A percentile compares a stretch with the other conserved stretches of the same genome.
phyloP scores from a whole-genome alignment of 352 stramenopile genomes.

The Elongisporangium undulatum region DNA sequence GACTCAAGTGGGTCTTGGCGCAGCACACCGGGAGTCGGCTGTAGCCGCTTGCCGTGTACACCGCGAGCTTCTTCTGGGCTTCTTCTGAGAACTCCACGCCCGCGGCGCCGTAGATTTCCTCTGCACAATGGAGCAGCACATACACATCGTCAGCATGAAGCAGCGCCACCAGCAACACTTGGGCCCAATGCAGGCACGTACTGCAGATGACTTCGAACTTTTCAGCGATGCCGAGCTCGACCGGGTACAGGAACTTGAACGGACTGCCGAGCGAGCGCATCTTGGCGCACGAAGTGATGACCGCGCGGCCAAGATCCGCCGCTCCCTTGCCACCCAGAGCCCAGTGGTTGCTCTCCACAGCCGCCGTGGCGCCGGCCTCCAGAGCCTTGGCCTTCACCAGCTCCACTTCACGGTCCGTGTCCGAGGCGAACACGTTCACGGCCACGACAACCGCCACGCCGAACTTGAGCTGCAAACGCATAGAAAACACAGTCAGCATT shows the following conservation, averaged over 20 bases:
- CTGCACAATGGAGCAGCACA: slow-evolving; percentile 19
- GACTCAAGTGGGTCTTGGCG: slow-evolving; percentile 98
- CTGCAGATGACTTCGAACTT: slow-evolving; percentile 96
- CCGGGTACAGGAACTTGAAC: slow-evolving; percentile 96
- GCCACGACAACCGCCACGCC: slow-evolving; percentile 96
- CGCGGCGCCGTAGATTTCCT: slow-evolving; percentile 96
- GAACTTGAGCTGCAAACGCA: slow-evolving; percentile 66
- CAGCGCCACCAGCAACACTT: slow-evolving; percentile 55
- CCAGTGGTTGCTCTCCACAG: slow-evolving; percentile 93
- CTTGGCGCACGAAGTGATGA: slow-evolving; percentile 87
- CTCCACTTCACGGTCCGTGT: slow-evolving; percentile 88
- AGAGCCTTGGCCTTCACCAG: slow-evolving; percentile 89
- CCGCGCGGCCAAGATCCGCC: slow-evolving; percentile 88
- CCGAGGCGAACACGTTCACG: slow-evolving; percentile 82
- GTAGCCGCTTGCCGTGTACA: slow-evolving; percentile 85
- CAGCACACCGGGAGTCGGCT: slow-evolving; percentile 93
- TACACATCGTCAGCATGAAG: slow-evolving; percentile 4
- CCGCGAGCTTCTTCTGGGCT: slow-evolving; percentile 91
- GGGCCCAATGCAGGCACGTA: slow-evolving; percentile 90
- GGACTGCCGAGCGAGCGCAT: slow-evolving; percentile 64
- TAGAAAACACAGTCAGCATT: neutral
- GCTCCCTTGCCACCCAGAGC: slow-evolving; percentile 82
- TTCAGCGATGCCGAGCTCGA: slow-evolving; percentile 88
- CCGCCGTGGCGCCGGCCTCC: slow-evolving; percentile 93
- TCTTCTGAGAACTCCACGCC: slow-evolving; percentile 94